These are phyloP conservation scores for Chalciporus chontae DNA, from an alignment of 768 basidiomycete species.

Conservation along the genomic window DNA sequence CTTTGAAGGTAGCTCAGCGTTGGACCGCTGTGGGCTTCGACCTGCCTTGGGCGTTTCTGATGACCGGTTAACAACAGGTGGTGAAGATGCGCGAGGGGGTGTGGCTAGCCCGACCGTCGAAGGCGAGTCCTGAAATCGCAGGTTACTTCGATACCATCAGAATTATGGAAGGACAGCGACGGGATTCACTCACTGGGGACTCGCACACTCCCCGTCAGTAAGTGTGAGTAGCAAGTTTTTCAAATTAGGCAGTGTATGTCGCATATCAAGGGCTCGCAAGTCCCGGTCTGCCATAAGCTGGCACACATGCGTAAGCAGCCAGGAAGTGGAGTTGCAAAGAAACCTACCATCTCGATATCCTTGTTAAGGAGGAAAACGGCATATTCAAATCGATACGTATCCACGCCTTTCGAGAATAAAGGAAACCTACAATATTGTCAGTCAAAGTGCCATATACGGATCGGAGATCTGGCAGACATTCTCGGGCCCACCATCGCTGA, in stretches of 20 bases:
- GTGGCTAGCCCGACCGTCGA: constrained; percentile 23
- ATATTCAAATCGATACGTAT: constrained; percentile 96
- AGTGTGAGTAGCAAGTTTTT: constrained; percentile 89
- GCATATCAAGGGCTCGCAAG: constrained; percentile 85
- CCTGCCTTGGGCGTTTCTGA: constrained; percentile 28
- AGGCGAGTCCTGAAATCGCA: constrained; percentile 19
- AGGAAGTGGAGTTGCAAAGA: background rate
- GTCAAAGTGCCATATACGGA: constrained; percentile 1
- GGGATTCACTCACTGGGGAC: constrained; percentile 39
- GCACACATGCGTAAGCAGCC: constrained; percentile 6
- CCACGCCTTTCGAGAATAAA: constrained; percentile 89
- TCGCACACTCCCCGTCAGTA: constrained; percentile 61
- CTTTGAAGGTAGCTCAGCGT: constrained; percentile 29
- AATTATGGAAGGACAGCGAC: constrained; percentile 1
- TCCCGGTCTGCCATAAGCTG: constrained; percentile 92
- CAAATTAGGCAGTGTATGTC: constrained; percentile 95
- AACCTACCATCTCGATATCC: constrained; percentile 84
- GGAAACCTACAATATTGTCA: constrained; percentile 69
- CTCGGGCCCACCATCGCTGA: constrained; percentile 94
- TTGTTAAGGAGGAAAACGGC: constrained; percentile 96
- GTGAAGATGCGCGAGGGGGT: constrained; percentile 20
- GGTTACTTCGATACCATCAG: constrained; percentile 17
- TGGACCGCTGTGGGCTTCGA: constrained; percentile 10
- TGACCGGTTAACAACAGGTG: constrained; percentile 6
- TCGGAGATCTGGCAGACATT: constrained; percentile 56